Evolutionary conservation across 495 filamentous ascomycete genomes (phyloP).

Genomic region (Zalerion maritima): DNA sequence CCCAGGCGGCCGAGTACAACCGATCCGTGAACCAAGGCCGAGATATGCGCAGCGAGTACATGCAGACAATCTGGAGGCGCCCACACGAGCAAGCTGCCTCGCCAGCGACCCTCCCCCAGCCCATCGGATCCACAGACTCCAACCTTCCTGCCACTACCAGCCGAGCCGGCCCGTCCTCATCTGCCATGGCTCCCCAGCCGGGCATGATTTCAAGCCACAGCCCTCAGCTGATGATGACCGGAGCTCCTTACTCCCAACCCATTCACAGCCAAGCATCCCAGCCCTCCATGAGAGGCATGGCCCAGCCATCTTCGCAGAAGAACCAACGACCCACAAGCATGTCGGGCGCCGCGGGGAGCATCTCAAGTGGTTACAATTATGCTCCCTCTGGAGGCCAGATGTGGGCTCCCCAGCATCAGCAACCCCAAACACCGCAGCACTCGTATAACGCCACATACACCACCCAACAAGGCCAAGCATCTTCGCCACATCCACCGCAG

Average conservation of each 20-base stretch:
- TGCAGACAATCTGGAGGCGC: constrained; percentile 62
- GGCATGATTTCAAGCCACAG: constrained; percentile 32
- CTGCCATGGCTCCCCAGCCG: constrained; percentile 24
- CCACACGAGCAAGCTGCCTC: constrained; percentile 58
- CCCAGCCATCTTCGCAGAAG: constrained; percentile 34
- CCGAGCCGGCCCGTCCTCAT: constrained; percentile 35
- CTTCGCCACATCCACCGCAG: constrained; percentile 35
- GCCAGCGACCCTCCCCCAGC: constrained; percentile 29
- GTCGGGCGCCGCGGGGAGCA: constrained; percentile 17
- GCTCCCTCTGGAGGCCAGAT: constrained; percentile 32
- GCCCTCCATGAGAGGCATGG: constrained; percentile 36
- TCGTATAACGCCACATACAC: constrained; percentile 30
- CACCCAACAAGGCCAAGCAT: constrained; percentile 14
- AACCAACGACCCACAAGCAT: constrained; percentile 27
- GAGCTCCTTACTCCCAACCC: constrained; percentile 33
- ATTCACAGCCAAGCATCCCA: constrained; percentile 38
- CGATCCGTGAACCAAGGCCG: constrained; percentile 63
- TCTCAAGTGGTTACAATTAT: constrained; percentile 35
- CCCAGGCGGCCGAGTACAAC: constrained; percentile 82
- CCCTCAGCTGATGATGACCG: constrained; percentile 43
- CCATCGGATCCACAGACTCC: constrained; percentile 28
- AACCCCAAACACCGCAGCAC: constrained; percentile 32
- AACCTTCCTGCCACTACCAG: constrained; percentile 28
- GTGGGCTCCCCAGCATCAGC: constrained; percentile 41
- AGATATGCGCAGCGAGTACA: constrained; percentile 55